Percentiles rank a stretch among this genome's conserved stretches.
Conservation (phyloP, 2,329 filamentous ascomycete species). For the Fusarium nanum region DNA sequence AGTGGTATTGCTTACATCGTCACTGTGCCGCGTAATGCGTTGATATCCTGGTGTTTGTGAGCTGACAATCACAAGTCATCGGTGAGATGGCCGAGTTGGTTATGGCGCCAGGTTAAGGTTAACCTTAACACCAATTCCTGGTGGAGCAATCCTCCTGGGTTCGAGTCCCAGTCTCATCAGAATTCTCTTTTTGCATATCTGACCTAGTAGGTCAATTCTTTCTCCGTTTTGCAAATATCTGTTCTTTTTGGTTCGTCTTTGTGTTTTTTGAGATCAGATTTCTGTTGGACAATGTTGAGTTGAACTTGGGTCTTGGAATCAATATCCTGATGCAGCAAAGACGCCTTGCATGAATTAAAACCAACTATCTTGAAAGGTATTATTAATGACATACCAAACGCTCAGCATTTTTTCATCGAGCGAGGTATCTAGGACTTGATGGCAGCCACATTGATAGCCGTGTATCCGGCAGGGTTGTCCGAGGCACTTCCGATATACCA, state of each 20-base stretch:
- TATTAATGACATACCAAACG: too few species aligned
- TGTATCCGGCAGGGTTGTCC: neutral
- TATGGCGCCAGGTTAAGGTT: slow-evolving; percentile 23
- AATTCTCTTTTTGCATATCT: neutral
- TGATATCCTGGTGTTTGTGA: accelerated
- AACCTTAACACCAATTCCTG: slow-evolving; percentile 18
- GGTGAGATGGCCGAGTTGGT: slow-evolving; percentile 22
- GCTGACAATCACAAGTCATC: neutral
- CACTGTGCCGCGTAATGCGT: accelerated
- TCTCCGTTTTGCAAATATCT: too few species aligned
- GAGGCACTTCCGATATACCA: neutral
- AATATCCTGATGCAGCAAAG: too few species aligned
- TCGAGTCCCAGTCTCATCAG: slow-evolving; percentile 23
- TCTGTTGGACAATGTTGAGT: too few species aligned
- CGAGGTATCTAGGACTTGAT: too few species aligned
- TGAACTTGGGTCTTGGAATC: too few species aligned
- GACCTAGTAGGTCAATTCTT: too few species aligned
- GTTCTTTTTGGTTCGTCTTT: too few species aligned
- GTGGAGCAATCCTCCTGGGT: slow-evolving; percentile 23
- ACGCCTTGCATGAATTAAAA: too few species aligned
- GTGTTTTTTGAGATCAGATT: too few species aligned
- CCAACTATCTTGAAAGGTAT: too few species aligned
- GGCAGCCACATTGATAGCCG: neutral
- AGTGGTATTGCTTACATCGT: accelerated
- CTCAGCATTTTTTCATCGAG: too few species aligned